A percentile compares a stretch with the other conserved stretches of the same genome.
phyloP scores from a whole-genome alignment of 2,329 filamentous ascomycete genomes.

The Stagonosporopsis tanaceti region DNA sequence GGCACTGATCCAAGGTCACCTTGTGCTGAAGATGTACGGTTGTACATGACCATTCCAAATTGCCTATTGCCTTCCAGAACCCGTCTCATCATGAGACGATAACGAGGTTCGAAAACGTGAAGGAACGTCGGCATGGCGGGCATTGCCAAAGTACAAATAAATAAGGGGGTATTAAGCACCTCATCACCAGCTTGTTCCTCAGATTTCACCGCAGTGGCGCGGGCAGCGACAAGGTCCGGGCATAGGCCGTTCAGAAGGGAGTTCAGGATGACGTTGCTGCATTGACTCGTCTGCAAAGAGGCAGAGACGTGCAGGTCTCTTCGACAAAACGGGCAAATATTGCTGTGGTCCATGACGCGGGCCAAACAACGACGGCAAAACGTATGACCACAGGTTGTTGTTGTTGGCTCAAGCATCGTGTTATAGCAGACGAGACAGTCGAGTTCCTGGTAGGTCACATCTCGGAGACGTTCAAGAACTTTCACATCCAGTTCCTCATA shows the following conservation, averaged over 20 bases:
- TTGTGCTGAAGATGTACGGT: conserved; percentile 61
- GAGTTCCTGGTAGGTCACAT: conserved; percentile 71
- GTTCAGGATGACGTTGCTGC: conserved; percentile 69
- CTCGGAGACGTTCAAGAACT: conserved; percentile 66
- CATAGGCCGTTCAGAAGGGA: conserved; percentile 74
- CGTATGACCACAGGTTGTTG: conserved; percentile 86
- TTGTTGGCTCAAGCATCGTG: conserved; percentile 81
- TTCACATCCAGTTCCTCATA: conserved; percentile 55
- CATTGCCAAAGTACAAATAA: conserved; percentile 83
- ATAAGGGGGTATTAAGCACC: conserved; percentile 70
- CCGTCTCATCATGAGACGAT: conserved; percentile 86
- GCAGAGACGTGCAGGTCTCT: conserved; percentile 65
- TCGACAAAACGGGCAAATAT: conserved; percentile 82
- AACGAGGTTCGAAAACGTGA: conserved; percentile 91
- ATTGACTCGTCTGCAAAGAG: conserved; percentile 56
- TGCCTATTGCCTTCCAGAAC: conserved; percentile 75
- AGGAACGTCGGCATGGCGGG: conserved; percentile 84
- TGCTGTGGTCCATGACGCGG: conserved; percentile 77
- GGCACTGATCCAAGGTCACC: conserved; percentile 60
- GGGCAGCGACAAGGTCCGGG: conserved; percentile 66
- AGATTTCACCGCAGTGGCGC: conserved; percentile 63
- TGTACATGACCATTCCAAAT: conserved; percentile 87
- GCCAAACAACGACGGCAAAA: conserved; percentile 84
- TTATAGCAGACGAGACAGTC: conserved; percentile 91
- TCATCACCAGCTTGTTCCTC: conserved; percentile 65